Evolutionary conservation across 805 yeast genomes (phyloP).

Genomic region (Cyberlindnera euphorbiiphila): DNA sequence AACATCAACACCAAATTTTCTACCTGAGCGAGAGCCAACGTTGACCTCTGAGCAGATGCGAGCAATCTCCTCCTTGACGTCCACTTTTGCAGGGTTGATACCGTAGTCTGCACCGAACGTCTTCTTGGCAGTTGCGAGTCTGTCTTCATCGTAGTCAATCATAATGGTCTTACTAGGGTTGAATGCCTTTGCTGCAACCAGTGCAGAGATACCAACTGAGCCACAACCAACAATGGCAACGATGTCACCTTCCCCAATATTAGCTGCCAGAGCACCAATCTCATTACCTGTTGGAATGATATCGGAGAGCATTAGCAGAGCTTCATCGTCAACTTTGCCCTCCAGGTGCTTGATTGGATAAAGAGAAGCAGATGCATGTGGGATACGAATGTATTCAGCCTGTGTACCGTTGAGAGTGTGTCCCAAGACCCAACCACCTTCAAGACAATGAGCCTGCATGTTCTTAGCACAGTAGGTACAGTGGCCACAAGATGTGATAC

Average conservation of each 20-base stretch:
- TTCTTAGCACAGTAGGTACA: conserved; percentile 54
- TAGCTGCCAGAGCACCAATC: conserved; percentile 56
- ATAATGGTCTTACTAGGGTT: conserved; percentile 53
- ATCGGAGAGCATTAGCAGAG: conserved; percentile 57
- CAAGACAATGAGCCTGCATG: conserved; percentile 57
- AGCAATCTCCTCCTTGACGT: conserved; percentile 36
- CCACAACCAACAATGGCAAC: conserved; percentile 68
- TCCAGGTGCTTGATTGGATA: conserved; percentile 30
- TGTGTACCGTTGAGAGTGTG: conserved; percentile 67
- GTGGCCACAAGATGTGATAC: conserved; percentile 58
- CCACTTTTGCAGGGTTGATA: conserved; percentile 47
- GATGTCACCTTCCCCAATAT: conserved; percentile 48
- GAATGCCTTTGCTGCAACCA: conserved; percentile 48
- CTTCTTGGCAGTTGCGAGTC: conserved; percentile 52
- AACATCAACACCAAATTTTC: conserved; percentile 51
- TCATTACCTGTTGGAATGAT: conserved; percentile 67
- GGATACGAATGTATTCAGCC: conserved; percentile 56
- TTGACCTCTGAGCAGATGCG: conserved; percentile 27
- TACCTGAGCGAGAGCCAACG: conserved; percentile 23
- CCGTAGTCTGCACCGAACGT: conserved; percentile 56
- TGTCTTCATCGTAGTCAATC: conserved; percentile 55
- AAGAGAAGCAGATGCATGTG: conserved; percentile 41
- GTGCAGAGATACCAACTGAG: conserved; percentile 63
- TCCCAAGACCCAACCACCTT: conserved; percentile 52
- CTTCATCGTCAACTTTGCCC: conserved; percentile 40